Evolutionary conservation across 805 yeast genomes (phyloP).

Genomic region (Candida ipomoeae): DNA sequence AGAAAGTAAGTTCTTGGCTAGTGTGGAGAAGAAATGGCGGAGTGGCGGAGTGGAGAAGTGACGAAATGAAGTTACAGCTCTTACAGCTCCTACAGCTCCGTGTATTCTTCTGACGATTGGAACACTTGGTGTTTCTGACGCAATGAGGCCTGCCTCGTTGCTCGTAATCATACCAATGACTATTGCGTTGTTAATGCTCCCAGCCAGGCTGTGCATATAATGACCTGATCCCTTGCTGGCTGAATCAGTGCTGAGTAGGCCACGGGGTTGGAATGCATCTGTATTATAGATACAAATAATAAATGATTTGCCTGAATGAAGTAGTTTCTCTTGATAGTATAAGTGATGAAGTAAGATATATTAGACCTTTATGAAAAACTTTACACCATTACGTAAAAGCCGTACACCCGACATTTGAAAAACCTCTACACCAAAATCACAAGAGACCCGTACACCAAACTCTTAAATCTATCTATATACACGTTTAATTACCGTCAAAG

Average conservation of each 20-base stretch:
- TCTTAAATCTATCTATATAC: not conserved
- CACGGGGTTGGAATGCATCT: constrained; percentile 15
- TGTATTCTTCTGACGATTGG: not conserved
- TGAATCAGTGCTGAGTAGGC: constrained; percentile 20
- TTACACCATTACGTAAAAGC: not conserved
- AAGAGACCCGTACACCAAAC: not conserved
- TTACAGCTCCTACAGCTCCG: too few species aligned
- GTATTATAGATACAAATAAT: constrained; percentile 14
- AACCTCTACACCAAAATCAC: not conserved
- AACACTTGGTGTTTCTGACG: not conserved
- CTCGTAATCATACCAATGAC: constrained; percentile 1
- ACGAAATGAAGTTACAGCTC: too few species aligned
- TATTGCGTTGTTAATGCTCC: constrained; percentile 3
- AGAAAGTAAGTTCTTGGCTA: constrained; percentile 63
- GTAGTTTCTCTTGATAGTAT: too few species aligned
- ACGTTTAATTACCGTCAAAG: constrained; percentile 15
- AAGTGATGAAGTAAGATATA: too few species aligned
- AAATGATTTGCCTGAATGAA: not conserved
- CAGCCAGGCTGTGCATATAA: constrained; percentile 14
- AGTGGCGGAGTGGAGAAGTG: too few species aligned
- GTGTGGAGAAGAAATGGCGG: too few species aligned
- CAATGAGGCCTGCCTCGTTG: constrained; percentile 2
- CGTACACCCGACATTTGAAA: not conserved
- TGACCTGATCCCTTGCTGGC: constrained; percentile 13
- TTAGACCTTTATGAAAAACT: too few species aligned